Conservation (phyloP, 768 basidiomycete genomes). For the Psilocybe cubensis region DNA sequence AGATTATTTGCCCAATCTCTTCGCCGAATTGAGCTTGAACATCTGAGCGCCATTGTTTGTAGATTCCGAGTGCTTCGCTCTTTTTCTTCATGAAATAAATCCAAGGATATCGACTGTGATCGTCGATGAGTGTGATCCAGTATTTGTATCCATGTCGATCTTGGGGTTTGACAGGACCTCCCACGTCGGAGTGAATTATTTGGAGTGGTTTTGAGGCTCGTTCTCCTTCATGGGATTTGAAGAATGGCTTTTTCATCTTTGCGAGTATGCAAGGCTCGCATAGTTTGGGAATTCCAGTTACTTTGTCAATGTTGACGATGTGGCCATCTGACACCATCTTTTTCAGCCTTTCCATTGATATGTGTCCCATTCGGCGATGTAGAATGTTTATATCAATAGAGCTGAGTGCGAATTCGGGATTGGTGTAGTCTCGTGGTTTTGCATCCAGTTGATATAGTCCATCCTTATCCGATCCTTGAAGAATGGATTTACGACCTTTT, state of each 20-base stretch:
- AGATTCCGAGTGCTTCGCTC: conserved; percentile 6
- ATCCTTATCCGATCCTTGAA: background rate
- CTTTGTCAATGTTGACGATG: background rate
- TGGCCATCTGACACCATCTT: conserved; percentile 9
- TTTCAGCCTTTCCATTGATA: background rate
- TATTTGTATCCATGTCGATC: conserved; percentile 14
- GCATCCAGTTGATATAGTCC: conserved; percentile 5
- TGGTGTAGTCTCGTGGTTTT: background rate
- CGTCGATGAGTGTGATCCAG: conserved; percentile 20
- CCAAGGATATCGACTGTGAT: conserved; percentile 12
- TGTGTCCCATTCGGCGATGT: conserved; percentile 9
- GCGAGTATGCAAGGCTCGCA: conserved; percentile 13
- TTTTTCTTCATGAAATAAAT: conserved; percentile 17
- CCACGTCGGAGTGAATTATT: conserved; percentile 13
- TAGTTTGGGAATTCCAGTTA: conserved; percentile 6
- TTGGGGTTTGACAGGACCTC: conserved; percentile 12
- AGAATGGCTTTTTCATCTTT: conserved; percentile 16
- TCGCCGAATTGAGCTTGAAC: conserved; percentile 2
- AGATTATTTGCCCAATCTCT: conserved; percentile 5
- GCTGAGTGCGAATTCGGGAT: background rate
- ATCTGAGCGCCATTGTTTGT: conserved; percentile 5
- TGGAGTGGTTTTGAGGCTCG: conserved; percentile 7
- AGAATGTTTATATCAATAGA: conserved; percentile 11
- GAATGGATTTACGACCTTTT: background rate
- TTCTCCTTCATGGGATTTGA: conserved; percentile 6